These are phyloP conservation scores for Aspergillus egyptiacus DNA, from an alignment of 495 filamentous ascomycete species.

Conservation along the genomic window DNA sequence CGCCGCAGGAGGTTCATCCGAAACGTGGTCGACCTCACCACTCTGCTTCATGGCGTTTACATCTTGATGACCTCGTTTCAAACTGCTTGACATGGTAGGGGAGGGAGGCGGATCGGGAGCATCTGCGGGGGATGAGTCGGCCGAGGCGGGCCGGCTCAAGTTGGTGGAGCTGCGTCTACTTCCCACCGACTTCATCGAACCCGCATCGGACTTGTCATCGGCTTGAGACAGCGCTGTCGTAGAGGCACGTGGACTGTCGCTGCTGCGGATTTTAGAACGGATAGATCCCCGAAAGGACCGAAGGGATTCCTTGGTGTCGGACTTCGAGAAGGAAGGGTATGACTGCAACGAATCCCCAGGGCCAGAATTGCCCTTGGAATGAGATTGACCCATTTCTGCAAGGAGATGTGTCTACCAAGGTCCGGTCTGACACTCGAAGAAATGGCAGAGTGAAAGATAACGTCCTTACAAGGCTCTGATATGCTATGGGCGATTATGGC, in stretches of 20 bases:
- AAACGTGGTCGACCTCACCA: slow-evolving; percentile 91
- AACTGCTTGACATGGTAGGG: slow-evolving; percentile 71
- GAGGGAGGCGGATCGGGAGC: slow-evolving; percentile 78
- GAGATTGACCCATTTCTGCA: slow-evolving; percentile 80
- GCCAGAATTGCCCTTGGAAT: slow-evolving; percentile 68
- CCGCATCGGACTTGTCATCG: slow-evolving; percentile 71
- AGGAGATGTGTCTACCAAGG: slow-evolving; percentile 36
- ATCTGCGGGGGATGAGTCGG: slow-evolving; percentile 37
- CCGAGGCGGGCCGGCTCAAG: slow-evolving; percentile 33
- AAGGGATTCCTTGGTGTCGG: slow-evolving; percentile 90
- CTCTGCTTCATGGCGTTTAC: slow-evolving; percentile 73
- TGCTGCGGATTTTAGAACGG: slow-evolving; percentile 67
- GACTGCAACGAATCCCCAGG: slow-evolving; percentile 58
- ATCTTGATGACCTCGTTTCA: slow-evolving; percentile 71
- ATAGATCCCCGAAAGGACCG: slow-evolving; percentile 74
- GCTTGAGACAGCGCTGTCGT: slow-evolving; percentile 54
- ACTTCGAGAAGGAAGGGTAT: slow-evolving; percentile 86
- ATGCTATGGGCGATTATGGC: slow-evolving; percentile 34
- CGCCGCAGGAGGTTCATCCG: slow-evolving; percentile 74
- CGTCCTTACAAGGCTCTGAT: slow-evolving; percentile 23
- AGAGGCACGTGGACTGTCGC: slow-evolving; percentile 72
- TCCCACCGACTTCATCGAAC: slow-evolving; percentile 61
- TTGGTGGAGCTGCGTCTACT: slow-evolving; percentile 45
- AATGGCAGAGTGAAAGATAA: slow-evolving; percentile 24
- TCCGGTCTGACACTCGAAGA: slow-evolving; percentile 23